Evolutionary conservation across 495 filamentous ascomycete genomes (phyloP).

Genomic region (Hypoxylon fragiforme): DNA sequence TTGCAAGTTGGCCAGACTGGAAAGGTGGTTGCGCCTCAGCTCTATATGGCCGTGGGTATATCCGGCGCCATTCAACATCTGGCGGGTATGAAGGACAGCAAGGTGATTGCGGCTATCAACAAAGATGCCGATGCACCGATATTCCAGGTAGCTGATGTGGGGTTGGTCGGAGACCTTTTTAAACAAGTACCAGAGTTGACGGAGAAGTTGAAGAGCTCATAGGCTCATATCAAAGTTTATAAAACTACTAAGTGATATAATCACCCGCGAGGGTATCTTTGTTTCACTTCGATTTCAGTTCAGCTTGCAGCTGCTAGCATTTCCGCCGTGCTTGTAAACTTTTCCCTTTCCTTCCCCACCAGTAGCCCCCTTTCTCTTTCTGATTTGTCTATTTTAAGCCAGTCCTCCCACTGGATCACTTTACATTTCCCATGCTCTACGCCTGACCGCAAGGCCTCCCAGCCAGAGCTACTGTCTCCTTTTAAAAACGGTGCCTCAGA

Average conservation of each 20-base stretch:
- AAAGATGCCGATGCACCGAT: slow-evolving; percentile 97
- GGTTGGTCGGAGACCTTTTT: slow-evolving; percentile 92
- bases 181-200: slow-evolving; percentile 94
- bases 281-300: background rate
- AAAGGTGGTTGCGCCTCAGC: slow-evolving; percentile 94
- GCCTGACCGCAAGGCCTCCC: slow-evolving; percentile 60
- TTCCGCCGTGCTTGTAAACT: slow-evolving; percentile 73
- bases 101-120: slow-evolving; percentile 98
- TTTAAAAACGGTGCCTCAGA: slow-evolving; percentile 50
- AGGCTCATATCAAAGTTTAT: slow-evolving; percentile 34
- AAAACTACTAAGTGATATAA: slow-evolving; percentile 23
- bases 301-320: slow-evolving; percentile 67
- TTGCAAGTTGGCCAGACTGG: slow-evolving; percentile 97
- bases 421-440: slow-evolving; percentile 39
- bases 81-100: slow-evolving; percentile 99
- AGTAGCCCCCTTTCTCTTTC: slow-evolving; percentile 69
- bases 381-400: slow-evolving; percentile 79
- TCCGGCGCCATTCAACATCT: slow-evolving; percentile 97
- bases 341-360: slow-evolving; percentile 80
- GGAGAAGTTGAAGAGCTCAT: slow-evolving; percentile 80
- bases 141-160: slow-evolving; percentile 96
- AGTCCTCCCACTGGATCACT: slow-evolving; percentile 78
- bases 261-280: slow-evolving; percentile 16
- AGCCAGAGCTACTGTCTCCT: slow-evolving; percentile 60
- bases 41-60: slow-evolving; percentile 95